phyloP scores from a whole-genome alignment of 1,284 basidiomycete genomes.

The Rhodotorula sp. region DNA sequence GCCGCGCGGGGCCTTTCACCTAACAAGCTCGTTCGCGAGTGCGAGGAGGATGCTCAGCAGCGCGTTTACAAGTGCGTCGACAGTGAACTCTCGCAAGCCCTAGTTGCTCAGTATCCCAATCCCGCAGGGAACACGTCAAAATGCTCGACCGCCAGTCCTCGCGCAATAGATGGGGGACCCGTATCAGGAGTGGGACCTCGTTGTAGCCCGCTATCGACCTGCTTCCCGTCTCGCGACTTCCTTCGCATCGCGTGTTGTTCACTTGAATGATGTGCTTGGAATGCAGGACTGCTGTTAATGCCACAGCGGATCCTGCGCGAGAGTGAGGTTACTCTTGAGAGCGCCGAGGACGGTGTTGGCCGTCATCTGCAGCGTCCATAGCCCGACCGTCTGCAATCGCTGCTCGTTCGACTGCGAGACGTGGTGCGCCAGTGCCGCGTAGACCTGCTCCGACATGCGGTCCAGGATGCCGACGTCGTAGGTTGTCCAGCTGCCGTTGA shows the following conservation, averaged over 20 bases:
- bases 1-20: no score
- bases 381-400: slow-evolving; percentile 77
- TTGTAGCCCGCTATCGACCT: no score
- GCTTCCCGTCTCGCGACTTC: no score
- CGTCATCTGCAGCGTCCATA: slow-evolving; percentile 76
- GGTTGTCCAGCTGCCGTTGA: slow-evolving; percentile 80
- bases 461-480: slow-evolving; percentile 66
- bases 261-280: background rate
- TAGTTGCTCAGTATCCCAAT: background rate
- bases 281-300: background rate
- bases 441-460: slow-evolving; percentile 75
- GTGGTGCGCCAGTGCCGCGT: slow-evolving; percentile 87
- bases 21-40: background rate
- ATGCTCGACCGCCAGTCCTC: no score
- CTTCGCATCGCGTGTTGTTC: background rate
- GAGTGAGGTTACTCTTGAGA: slow-evolving; percentile 55
- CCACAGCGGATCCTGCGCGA: slow-evolving; percentile 46
- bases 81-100: background rate
- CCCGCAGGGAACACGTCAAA: background rate
- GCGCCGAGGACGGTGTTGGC: slow-evolving; percentile 64
- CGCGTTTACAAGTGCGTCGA: background rate
- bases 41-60: background rate
- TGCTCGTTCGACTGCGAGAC: slow-evolving; percentile 81
- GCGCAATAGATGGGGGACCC: no score
- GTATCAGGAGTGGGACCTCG: no score